Conservation (phyloP, 805 yeast species). For the Candida tibetensis region DNA sequence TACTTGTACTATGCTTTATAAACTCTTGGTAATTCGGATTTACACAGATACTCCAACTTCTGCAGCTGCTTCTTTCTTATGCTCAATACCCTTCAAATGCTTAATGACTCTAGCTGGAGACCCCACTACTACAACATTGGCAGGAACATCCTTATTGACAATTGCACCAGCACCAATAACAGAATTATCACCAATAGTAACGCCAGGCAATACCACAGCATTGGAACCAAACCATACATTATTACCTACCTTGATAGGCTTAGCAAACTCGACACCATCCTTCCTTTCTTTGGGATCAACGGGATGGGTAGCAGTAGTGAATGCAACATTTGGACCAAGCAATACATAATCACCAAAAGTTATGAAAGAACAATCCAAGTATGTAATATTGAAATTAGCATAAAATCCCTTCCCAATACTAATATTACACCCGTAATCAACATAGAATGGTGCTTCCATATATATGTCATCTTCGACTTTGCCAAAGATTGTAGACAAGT, state of each 20-base stretch:
- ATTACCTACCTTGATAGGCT: slow-evolving; percentile 58
- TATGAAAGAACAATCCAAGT: slow-evolving; percentile 61
- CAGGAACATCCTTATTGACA: slow-evolving; percentile 56
- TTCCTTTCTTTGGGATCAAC: slow-evolving; percentile 45
- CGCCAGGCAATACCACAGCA: slow-evolving; percentile 59
- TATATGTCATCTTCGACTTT: slow-evolving; percentile 35
- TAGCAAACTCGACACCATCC: slow-evolving; percentile 50
- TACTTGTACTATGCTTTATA: background rate
- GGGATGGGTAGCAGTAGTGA: slow-evolving; percentile 66
- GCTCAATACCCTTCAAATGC: slow-evolving; percentile 21
- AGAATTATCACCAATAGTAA: slow-evolving; percentile 58
- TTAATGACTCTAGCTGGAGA: slow-evolving; percentile 54
- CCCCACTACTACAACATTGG: slow-evolving; percentile 58
- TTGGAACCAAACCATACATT: slow-evolving; percentile 68
- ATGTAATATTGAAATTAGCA: slow-evolving; percentile 52
- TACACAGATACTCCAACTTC: slow-evolving; percentile 2
- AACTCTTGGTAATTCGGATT: background rate
- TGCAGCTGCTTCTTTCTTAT: slow-evolving; percentile 9
- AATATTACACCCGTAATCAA: slow-evolving; percentile 68
- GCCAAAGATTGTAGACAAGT: slow-evolving; percentile 48
- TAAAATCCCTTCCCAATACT: slow-evolving; percentile 57
- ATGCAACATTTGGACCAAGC: slow-evolving; percentile 61
- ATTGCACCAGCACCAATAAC: slow-evolving; percentile 70
- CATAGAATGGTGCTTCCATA: slow-evolving; percentile 58
- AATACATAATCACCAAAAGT: slow-evolving; percentile 57